Conservation (phyloP, 108 stramenopile genomes). For the Discostella stelligeroides region DNA sequence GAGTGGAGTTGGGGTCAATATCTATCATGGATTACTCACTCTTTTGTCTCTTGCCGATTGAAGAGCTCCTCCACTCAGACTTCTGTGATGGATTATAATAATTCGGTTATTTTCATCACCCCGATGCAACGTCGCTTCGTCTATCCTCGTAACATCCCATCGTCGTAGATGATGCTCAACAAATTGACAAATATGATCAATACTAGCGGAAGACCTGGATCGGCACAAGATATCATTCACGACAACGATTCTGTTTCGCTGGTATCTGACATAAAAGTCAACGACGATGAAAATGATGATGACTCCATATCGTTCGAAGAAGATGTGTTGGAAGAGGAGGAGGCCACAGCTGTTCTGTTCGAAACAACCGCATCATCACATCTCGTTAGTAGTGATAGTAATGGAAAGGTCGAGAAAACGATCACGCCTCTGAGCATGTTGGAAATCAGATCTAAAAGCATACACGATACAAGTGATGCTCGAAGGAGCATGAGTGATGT, state of each 20-base stretch:
- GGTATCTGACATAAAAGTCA: not conserved
- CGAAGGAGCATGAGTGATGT: not conserved
- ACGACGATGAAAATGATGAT: not conserved
- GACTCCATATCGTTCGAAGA: slow-evolving; percentile 5
- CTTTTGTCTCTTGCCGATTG: not conserved
- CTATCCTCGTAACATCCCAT: too few species aligned
- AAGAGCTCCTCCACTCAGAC: not conserved
- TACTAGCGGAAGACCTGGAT: not conserved
- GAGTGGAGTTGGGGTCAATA: too few species aligned
- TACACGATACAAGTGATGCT: not conserved
- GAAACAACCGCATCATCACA: not conserved
- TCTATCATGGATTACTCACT: too few species aligned
- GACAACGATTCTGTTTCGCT: slow-evolving; percentile 8
- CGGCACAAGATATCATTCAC: slow-evolving; percentile 1
- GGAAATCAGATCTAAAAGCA: slow-evolving; percentile 6
- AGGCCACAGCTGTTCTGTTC: not conserved
- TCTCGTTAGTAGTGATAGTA: not conserved
- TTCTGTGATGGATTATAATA: too few species aligned
- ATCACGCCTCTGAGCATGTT: slow-evolving; percentile 9
- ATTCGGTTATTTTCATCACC: too few species aligned
- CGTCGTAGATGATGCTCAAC: too few species aligned
- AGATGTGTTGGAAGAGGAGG: slow-evolving; percentile 14
- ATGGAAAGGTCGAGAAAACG: not conserved
- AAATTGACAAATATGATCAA: slow-evolving; percentile 1
- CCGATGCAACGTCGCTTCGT: too few species aligned